Evolutionary conservation across 495 filamentous ascomycete genomes (phyloP), one percentile per base, ranked within the genome.

Genomic region (Penicillium mononematosum): DNA sequence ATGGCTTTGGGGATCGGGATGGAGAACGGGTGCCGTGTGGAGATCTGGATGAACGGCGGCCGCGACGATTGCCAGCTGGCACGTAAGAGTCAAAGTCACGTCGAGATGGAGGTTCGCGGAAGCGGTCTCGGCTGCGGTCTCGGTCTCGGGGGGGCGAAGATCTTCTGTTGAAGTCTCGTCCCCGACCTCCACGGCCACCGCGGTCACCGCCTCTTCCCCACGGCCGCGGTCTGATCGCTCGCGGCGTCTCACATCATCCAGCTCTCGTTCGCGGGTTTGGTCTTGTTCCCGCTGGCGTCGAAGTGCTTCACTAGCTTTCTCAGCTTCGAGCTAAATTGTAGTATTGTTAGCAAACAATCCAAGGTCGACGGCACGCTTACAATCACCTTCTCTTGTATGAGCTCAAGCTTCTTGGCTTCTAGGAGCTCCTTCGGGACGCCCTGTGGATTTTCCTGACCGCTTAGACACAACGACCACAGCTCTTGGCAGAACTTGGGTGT

Each of bases 341-440:
- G 54, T 51, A 50, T 10, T 47, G 43, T 70, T 51, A 66, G 49
- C 41, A 41, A 16, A 45, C 20, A 39, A 39, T 14, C 10, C 27
- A 9, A n/a, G 20, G 14, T 25, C 7, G 10, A 22, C 0, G 1
- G 22, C 5, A 17, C 5, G 14, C 2, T 31, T 17, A 3, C 5
- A 51, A 61, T 22, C 71, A 94, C 94, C 86, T 95, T 96, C 64
- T 96, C 90, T 70, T 96, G 90, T 36, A 92, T 88, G 38, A 98
- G 77, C 68, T 98, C 94, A 20, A 88, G 75, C 74, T 97, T 98
- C 79, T 98, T 98, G 4, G 92, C 91, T 68, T 98, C 95, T 7
- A 98, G 69, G 32, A 98, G 77, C 72, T 98, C 93, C 68, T 95
- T 92, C 0, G 94, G 94, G 38, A 99, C 90, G 45, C 93, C 93